Base-by-base conservation (phyloP, 2,329 filamentous ascomycete genomes). In the Proliferodiscus dingleyae region DNA sequence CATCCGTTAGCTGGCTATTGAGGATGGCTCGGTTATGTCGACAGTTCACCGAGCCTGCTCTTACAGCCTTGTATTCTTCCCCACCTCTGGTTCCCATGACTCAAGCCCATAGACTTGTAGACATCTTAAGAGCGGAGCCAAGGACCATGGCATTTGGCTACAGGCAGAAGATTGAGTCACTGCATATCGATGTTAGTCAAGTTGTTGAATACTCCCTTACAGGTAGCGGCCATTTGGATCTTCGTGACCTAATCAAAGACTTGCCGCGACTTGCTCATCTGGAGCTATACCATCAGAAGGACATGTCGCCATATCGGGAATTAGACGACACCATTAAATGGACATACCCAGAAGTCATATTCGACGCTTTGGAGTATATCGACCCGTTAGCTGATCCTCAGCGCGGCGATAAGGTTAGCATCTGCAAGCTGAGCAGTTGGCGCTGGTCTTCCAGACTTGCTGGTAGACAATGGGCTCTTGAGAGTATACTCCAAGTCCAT, bases 41-140 rank as follows among this genome's bases (percentile, higher is more conserved):
- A 41, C 64, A 72, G 2, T 88, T 90, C 46, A 68, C 77, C 0
- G 87, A 89, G 56, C 84, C 88, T 4, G 86, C 86, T 2, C 66
- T 93, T 41, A 81, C 81, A 4, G 83, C 79, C 1, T 71, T 94
- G 4, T 93, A 93, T 62, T 72, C 75, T 37, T 78, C 72, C 4
- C 87, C 87, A 7, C 81, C 81, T 1, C 68, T 93, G 36, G 72
- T 76, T 47, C 71, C 74, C 1, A 65, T 71, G 28, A 64, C 66
- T 26, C 72, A 75, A 50, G 69, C 69, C 10, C 71, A 72, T 50
- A 64, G 68, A 47, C 43, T 64, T 28, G 71, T 93, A 7, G 72
- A 75, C n/a, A 66, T 70, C 13, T 70, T 77, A 16, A 69, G 69
- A 11, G 64, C 68, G 4, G 56, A 63, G 29, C 58, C 59, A 5